Evolutionary conservation across 805 yeast genomes (phyloP), one percentile per base, ranked within the genome.

Genomic region (Candida vartiovaarae): DNA sequence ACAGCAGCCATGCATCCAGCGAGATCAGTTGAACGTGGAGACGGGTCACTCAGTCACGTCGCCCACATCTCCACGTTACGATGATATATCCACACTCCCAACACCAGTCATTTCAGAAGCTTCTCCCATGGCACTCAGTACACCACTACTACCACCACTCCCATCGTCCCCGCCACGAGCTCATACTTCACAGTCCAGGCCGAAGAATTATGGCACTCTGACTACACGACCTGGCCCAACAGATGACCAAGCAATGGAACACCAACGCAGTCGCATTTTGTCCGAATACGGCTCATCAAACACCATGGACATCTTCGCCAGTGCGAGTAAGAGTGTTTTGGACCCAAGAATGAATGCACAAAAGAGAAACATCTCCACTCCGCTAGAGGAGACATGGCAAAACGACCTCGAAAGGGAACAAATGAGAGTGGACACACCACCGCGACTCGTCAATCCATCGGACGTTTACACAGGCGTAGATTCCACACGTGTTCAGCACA

Each of bases 1-100:
- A 15, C 20, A 15, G 20, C 20, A 15, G 20, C 20, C 20, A 15
- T 15, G 20, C 20, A 15, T 15, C 2, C 20, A 15, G 20, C 20
- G 20, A 15, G 20, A 15, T 15, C 20, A 15, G 20, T 15, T 15
- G 20, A 15, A 15, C 20, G 20, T 15, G 20, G 20, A 15, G 20
- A 15, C 20, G 20, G 20, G 20, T 15, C 20, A 15, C 20, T 15
- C 20, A 15, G 20, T 15, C 20, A 15, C 20, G 32, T 61, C 53
- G n/a, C 60, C 53, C 15, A 51, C 36, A 35, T 68, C 53, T 30
- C 61, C 49, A 48, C 60, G 38, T 48, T 53, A 61, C 49, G 67
- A 65, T 35, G 56, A 58, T 9, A 59, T 71, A 11, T 63, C 74
- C 2, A 72, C 66, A 40, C 55, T 73, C 20, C 78, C 78, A 3